phyloP scores from a whole-genome alignment of 2,329 filamentous ascomycete genomes.

The Botrytis byssoidea region DNA sequence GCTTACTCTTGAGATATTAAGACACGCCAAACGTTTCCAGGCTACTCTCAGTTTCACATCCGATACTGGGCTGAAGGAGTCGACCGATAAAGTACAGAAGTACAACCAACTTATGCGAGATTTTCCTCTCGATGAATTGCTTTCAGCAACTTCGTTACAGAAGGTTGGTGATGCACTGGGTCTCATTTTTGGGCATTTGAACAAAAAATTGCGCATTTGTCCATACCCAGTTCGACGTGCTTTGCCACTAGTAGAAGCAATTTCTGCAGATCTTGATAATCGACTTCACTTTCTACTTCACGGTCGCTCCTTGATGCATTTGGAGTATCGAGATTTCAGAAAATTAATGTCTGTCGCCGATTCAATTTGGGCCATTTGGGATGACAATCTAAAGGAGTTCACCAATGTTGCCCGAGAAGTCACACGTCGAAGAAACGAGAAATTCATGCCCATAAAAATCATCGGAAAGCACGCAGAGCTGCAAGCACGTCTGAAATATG shows the following conservation, averaged over 20 bases:
- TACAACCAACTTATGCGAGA: conserved; percentile 99
- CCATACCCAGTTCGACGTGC: conserved; percentile 92
- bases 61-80: conserved; percentile 94
- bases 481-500: conserved; percentile 88
- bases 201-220: conserved; percentile 96
- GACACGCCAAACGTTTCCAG: conserved; percentile 96
- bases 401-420: conserved; percentile 96
- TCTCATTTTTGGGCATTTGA: conserved; percentile 89
- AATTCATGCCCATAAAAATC: conserved; percentile 98
- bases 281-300: conserved; percentile 83
- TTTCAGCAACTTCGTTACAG: conserved; percentile 83
- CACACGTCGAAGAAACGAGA: conserved; percentile 88
- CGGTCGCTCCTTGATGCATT: conserved; percentile 83
- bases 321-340: conserved; percentile 89
- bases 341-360: conserved; percentile 80
- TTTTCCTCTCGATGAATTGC: conserved; percentile 90
- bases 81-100: conserved; percentile 93
- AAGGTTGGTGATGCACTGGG: conserved; percentile 88
- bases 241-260: conserved; percentile 91
- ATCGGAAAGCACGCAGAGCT: conserved; percentile 81
- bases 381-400: conserved; percentile 95
- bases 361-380: conserved; percentile 87
- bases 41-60: conserved; percentile 95
- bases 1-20: conserved; percentile 89
- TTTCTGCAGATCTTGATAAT: conserved; percentile 87